Evolutionary conservation across 495 filamentous ascomycete species (phyloP).

Genomic region (Glonium stellatum): DNA sequence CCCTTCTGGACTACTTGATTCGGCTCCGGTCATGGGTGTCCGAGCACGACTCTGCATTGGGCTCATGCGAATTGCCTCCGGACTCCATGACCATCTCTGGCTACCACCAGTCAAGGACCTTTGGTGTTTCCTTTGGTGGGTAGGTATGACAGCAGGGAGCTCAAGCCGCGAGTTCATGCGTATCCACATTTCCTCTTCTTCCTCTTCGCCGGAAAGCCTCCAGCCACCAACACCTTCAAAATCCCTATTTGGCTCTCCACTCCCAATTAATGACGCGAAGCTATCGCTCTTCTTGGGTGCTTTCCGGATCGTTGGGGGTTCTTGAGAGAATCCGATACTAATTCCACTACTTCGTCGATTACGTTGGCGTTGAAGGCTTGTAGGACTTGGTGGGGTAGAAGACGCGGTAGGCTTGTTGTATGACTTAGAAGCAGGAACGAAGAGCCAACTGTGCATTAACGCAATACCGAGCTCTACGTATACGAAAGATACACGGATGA

Average conservation of each 20-base stretch:
- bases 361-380: slow-evolving; percentile 11
- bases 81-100: slow-evolving; percentile 19
- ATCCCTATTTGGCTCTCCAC: slow-evolving; percentile 50
- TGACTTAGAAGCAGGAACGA: slow-evolving; percentile 31
- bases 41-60: slow-evolving; percentile 28
- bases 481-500: slow-evolving; percentile 57
- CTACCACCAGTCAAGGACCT: slow-evolving; percentile 24
- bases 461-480: slow-evolving; percentile 62
- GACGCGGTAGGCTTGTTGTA: slow-evolving; percentile 2
- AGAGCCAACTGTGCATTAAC: slow-evolving; percentile 52
- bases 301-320: slow-evolving; percentile 5
- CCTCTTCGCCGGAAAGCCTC: slow-evolving; percentile 48
- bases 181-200: slow-evolving; percentile 63
- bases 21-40: slow-evolving; percentile 17
- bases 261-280: slow-evolving; percentile 24
- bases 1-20: not conserved
- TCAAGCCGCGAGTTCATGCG: slow-evolving; percentile 68
- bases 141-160: slow-evolving; percentile 42
- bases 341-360: slow-evolving; percentile 19
- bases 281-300: slow-evolving; percentile 25
- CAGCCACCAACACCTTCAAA: slow-evolving; percentile 85
- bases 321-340: slow-evolving; percentile 21
- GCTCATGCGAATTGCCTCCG: slow-evolving; percentile 24
- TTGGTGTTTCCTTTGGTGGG: slow-evolving; percentile 15
- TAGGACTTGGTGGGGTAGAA: slow-evolving; percentile 22